Conservation (phyloP, 139 green algal genomes). For the Chlamydomonas asymmetrica region DNA sequence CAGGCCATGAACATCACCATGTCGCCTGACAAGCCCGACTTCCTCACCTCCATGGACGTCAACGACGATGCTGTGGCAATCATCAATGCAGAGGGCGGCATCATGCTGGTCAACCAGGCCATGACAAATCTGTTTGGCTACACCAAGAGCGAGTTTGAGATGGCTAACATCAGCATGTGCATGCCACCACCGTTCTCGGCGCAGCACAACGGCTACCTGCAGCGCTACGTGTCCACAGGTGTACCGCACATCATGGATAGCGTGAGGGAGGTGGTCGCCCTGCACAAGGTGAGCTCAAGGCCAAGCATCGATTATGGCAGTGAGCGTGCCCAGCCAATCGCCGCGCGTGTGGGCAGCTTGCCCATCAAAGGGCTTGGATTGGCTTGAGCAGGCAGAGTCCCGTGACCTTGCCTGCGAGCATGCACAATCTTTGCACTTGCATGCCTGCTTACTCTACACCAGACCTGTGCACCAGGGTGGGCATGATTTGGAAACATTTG, state of each 20-base stretch:
- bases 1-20: conserved; percentile 22
- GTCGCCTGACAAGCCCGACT: conserved; percentile 24
- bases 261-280: conserved; percentile 36
- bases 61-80: conserved; percentile 33
- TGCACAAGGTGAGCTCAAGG: conserved; percentile 33
- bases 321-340: no score
- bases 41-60: conserved; percentile 32
- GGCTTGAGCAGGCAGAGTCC: no score
- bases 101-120: conserved; percentile 13
- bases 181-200: conserved; percentile 37
- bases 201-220: conserved; percentile 30
- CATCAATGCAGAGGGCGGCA: conserved; percentile 34
- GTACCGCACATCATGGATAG: conserved; percentile 49
- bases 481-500: neutral
- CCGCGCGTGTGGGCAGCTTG: no score
- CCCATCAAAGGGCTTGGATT: no score
- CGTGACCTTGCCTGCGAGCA: neutral
- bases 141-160: conserved; percentile 34
- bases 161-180: conserved; percentile 27
- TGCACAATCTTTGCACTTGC: neutral
- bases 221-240: conserved; percentile 22
- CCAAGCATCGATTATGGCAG: no score
- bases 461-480: neutral
- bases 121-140: conserved; percentile 29
- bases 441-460: neutral